These are phyloP conservation scores for Chlamydomonas sp. DNA, from an alignment of 139 green algal genomes.

Conservation along the genomic window DNA sequence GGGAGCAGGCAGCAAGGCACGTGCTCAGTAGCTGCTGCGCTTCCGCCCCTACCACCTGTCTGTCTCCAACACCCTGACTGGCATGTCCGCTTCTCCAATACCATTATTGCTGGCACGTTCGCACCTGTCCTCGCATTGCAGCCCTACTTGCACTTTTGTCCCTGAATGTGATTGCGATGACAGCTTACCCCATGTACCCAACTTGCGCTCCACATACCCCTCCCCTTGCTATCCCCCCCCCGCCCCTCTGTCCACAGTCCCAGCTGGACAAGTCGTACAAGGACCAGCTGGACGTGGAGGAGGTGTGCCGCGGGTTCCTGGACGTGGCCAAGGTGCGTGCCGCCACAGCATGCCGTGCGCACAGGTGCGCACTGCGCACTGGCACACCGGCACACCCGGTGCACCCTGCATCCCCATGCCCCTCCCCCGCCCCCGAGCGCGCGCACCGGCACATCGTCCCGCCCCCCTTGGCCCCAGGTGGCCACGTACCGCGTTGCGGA, in stretches of 20 bases:
- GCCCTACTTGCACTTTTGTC: not conserved
- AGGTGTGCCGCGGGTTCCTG: constrained; percentile 75
- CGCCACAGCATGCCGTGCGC: not conserved
- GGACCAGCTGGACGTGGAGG: constrained; percentile 70
- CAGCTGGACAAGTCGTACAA: constrained; percentile 46
- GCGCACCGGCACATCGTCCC: too few species aligned
- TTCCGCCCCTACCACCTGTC: too few species aligned
- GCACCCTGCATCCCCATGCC: not conserved
- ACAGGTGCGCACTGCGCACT: not conserved
- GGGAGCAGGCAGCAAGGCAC: constrained; percentile 7
- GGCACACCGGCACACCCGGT: not conserved
- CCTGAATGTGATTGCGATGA: not conserved
- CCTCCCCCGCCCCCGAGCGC: not conserved
- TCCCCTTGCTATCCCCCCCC: not conserved
- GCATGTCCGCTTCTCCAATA: too few species aligned
- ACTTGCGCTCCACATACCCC: not conserved
- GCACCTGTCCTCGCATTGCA: too few species aligned
- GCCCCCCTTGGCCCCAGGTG: not conserved
- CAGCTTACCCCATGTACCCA: not conserved
- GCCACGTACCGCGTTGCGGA: constrained; percentile 32
- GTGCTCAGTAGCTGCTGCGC: too few species aligned
- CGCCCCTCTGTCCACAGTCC: constrained; percentile 27
- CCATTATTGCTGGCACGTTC: too few species aligned
- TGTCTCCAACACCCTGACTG: too few species aligned
- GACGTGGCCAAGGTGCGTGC: constrained; percentile 67